These are phyloP conservation scores for Globisporangium barbulae DNA, from an alignment of 352 stramenopile genomes.

Conservation along the genomic window DNA sequence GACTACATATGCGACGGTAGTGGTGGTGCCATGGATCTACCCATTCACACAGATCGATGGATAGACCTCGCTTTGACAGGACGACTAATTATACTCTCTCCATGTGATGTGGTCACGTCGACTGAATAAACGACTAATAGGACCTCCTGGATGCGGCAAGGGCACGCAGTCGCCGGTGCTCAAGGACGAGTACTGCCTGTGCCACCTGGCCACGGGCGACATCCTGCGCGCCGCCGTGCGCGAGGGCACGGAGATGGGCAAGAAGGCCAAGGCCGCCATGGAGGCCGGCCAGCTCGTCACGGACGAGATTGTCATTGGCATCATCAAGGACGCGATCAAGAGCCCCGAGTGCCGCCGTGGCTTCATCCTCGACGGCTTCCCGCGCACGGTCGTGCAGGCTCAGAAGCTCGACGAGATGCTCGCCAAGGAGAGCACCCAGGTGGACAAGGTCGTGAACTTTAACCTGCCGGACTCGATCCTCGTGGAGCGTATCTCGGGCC, in stretches of 20 bases:
- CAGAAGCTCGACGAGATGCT: constrained; percentile 98
- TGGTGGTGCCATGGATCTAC: not conserved
- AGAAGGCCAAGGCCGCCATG: constrained; percentile 98
- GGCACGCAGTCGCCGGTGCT: constrained; percentile 98
- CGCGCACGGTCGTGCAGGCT: constrained; percentile 97
- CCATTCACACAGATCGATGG: not conserved
- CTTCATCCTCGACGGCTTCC: constrained; percentile 99
- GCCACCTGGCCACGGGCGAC: constrained; percentile 98
- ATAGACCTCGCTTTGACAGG: not conserved
- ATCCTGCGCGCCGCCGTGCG: constrained; percentile 98
- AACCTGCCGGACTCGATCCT: constrained; percentile 95
- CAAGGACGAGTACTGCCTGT: constrained; percentile 97
- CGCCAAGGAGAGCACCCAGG: constrained; percentile 76
- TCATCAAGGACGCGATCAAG: constrained; percentile 99
- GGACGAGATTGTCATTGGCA: constrained; percentile 99
- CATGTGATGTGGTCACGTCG: not conserved
- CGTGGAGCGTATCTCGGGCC: constrained; percentile 95
- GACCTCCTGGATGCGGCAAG: constrained; percentile 96
- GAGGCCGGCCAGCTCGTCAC: constrained; percentile 92
- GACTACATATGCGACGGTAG: not conserved
- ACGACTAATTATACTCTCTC: not conserved
- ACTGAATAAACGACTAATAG: constrained; percentile 19
- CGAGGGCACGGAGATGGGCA: constrained; percentile 96
- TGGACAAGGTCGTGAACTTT: constrained; percentile 94
- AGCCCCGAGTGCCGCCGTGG: constrained; percentile 96